Conservation (phyloP, 176 grass and related monocot genomes). For the Avena insularis region DNA sequence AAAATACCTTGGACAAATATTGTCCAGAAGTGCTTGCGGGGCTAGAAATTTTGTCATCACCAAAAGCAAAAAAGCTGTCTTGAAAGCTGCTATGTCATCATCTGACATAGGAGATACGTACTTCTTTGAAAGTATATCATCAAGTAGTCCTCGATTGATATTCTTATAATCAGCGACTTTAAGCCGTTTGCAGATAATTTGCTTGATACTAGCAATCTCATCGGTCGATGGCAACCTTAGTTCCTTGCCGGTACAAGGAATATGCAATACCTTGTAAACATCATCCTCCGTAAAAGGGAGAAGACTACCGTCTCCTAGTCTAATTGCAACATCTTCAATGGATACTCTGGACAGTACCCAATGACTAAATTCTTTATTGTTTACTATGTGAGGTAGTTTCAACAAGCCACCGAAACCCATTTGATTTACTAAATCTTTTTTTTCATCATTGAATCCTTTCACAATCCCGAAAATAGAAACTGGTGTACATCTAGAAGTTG, state of each 20-base stretch:
- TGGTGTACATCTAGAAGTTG: too few relatives aligned
- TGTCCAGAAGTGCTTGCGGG: not conserved
- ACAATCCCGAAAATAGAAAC: too few relatives aligned
- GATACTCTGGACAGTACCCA: not conserved
- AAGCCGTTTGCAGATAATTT: not conserved
- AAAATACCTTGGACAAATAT: conserved; percentile 13
- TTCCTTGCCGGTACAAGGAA: not conserved
- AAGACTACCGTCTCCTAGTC: not conserved
- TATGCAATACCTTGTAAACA: not conserved
- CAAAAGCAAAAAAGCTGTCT: not conserved
- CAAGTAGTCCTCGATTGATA: not conserved
- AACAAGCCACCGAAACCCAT: not conserved
- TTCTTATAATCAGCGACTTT: not conserved
- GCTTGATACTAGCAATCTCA: not conserved
- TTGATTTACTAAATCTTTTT: too few relatives aligned
- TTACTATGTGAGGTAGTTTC: not conserved
- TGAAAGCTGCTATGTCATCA: not conserved
- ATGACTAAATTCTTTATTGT: not conserved
- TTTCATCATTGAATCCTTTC: too few relatives aligned
- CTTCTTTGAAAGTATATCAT: not conserved
- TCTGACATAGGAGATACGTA: not conserved
- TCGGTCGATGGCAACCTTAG: too few relatives aligned
- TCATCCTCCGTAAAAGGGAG: not conserved
- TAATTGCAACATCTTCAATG: not conserved
- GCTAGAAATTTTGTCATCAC: conserved; percentile 11